Conservation (phyloP, 2,329 filamentous ascomycete species). For the Fusarium coicis region DNA sequence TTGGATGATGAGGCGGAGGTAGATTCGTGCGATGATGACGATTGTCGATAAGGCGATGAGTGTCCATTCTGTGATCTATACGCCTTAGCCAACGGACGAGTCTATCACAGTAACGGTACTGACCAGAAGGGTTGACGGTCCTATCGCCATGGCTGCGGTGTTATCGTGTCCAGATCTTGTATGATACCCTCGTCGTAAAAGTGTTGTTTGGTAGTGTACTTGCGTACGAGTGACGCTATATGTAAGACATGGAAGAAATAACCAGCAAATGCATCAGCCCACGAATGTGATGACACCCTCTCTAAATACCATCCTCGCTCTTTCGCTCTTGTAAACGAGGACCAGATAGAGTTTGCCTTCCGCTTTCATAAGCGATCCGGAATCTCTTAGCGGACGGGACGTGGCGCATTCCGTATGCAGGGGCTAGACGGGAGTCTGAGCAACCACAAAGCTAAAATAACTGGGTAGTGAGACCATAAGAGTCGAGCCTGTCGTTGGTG, state of each 20-base stretch:
- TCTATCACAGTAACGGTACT: neutral
- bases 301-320: neutral
- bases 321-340: too few species aligned
- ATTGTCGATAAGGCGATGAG: slow-evolving; percentile 17
- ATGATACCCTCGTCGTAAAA: neutral
- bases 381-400: neutral
- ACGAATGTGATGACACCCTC: neutral
- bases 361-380: neutral
- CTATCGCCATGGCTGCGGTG: neutral
- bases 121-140: slow-evolving; percentile 8
- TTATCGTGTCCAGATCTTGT: neutral
- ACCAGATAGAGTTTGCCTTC: neutral
- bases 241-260: neutral
- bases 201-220: neutral
- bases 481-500: neutral
- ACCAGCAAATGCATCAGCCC: neutral
- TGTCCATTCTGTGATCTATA: slow-evolving; percentile 17
- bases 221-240: neutral
- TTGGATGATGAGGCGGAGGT: slow-evolving; percentile 28
- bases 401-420: neutral
- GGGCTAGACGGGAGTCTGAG: neutral
- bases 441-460: neutral
- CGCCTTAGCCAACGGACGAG: neutral
- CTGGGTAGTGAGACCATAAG: neutral
- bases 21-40: slow-evolving; percentile 25